These are phyloP conservation scores for Orbilia brochopaga DNA, from an alignment of 2,329 filamentous ascomycete species.

Conservation along the genomic window DNA sequence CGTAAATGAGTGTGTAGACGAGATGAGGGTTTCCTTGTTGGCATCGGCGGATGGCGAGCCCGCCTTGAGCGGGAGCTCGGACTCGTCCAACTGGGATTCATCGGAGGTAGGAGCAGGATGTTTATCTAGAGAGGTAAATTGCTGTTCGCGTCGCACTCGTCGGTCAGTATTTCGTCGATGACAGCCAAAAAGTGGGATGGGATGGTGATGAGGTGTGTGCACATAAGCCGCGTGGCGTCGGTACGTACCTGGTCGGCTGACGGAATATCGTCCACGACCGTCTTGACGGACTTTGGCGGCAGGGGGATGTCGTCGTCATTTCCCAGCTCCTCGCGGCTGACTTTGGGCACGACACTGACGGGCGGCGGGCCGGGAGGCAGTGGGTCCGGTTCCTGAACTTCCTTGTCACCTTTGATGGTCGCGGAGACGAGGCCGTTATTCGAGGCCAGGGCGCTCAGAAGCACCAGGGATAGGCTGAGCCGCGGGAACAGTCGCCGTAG, in stretches of 20 bases:
- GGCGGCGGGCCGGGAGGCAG: constrained; percentile 41
- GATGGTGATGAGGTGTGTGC: background rate
- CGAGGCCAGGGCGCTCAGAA: constrained; percentile 35
- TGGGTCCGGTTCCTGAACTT: constrained; percentile 66
- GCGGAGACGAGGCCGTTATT: constrained; percentile 52
- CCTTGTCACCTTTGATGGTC: constrained; percentile 66
- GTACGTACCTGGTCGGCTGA: constrained; percentile 55
- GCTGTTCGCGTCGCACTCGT: background rate
- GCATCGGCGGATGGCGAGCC: constrained; percentile 55
- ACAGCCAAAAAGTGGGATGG: background rate
- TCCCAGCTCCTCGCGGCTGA: constrained; percentile 34
- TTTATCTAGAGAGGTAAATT: constrained; percentile 12
- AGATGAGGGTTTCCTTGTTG: constrained; percentile 42
- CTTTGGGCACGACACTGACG: constrained; percentile 41
- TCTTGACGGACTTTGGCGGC: constrained; percentile 57
- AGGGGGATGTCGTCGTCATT: constrained; percentile 36
- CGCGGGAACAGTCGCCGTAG: constrained; percentile 44
- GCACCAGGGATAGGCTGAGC: constrained; percentile 38
- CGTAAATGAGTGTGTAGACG: constrained; percentile 76
- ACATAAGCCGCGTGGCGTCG: constrained; percentile 18
- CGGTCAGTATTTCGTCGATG: background rate
- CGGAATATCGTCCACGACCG: constrained; percentile 56
- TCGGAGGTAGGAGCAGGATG: constrained; percentile 28
- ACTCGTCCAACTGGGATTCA: constrained; percentile 36
- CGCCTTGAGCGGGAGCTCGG: constrained; percentile 63